Percentiles rank a stretch among this genome's conserved stretches.
These are phyloP conservation scores for Leccinum ponderosum DNA, from an alignment of 1,284 basidiomycete species.

Conservation along the genomic window DNA sequence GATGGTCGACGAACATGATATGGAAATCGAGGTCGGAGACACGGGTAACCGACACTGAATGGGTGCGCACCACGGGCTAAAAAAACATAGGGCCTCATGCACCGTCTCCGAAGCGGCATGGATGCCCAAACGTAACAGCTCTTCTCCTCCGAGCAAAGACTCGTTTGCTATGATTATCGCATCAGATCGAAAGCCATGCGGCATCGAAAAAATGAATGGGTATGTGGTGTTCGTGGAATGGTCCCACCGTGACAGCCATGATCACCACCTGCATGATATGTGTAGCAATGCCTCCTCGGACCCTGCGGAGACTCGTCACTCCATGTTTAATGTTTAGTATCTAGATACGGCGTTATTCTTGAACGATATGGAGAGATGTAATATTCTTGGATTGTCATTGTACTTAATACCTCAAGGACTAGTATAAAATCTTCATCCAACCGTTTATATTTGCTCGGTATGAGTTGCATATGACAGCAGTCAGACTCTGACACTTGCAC, in stretches of 20 bases:
- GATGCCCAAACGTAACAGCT: no score
- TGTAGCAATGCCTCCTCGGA: background rate
- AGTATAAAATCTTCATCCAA: background rate
- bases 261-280: background rate
- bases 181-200: slow-evolving; percentile 10
- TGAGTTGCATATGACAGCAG: background rate
- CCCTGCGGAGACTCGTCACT: background rate
- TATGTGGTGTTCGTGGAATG: slow-evolving; percentile 14
- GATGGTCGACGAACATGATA: no score
- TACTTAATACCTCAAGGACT: background rate
- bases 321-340: background rate
- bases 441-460: background rate
- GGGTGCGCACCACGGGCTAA: no score
- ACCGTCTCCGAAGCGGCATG: no score
- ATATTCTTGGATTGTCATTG: background rate
- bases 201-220: slow-evolving; percentile 36
- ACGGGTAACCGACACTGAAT: slow-evolving; percentile 32
- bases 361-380: background rate
- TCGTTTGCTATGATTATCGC: no score
- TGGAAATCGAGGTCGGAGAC: slow-evolving; percentile 7
- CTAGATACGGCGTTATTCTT: background rate
- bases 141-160: no score
- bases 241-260: background rate
- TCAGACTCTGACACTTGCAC: background rate
- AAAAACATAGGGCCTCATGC: no score